Conservation (phyloP, 2,329 filamentous ascomycete species). For the Metarhizium album region DNA sequence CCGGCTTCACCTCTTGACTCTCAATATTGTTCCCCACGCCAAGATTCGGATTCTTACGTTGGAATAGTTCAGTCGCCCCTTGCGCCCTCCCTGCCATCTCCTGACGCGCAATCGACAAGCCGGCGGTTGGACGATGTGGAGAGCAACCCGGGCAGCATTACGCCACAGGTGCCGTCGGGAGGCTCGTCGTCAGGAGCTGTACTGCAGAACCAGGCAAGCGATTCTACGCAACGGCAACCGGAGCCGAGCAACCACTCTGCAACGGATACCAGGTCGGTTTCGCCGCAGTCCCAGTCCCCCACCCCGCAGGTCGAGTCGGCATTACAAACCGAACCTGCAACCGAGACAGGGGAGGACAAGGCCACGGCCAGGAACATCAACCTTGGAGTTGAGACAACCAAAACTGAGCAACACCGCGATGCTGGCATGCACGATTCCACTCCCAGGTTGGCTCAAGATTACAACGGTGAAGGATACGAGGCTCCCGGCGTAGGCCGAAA, state of each 20-base stretch:
- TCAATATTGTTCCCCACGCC: background rate
- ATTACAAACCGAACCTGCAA: background rate
- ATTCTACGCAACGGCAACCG: background rate
- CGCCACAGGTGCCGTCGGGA: background rate
- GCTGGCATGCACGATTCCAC: constrained; percentile 24
- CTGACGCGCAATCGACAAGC: background rate
- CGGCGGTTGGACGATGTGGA: background rate
- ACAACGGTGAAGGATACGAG: background rate
- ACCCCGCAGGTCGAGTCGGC: background rate
- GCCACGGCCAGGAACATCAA: background rate
- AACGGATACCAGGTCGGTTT: background rate
- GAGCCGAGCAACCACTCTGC: background rate
- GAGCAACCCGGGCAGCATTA: background rate
- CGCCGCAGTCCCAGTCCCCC: constrained; percentile 3
- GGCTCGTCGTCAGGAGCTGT: background rate
- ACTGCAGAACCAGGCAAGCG: background rate
- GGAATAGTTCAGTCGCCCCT: constrained; percentile 2
- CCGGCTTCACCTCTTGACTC: constrained; percentile 3
- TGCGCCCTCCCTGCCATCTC: background rate
- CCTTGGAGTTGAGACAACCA: background rate
- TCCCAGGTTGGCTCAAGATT: constrained; percentile 12
- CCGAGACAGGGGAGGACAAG: background rate
- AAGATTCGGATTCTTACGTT: constrained; percentile 3
- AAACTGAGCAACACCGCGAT: constrained; percentile 3
- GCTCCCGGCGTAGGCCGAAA: background rate